Percentiles rank a stretch among this genome's conserved stretches.
Evolutionary conservation across 176 grass and related monocot genomes (phyloP).

Genomic region (barley (Hordeum vulgare)): DNA sequence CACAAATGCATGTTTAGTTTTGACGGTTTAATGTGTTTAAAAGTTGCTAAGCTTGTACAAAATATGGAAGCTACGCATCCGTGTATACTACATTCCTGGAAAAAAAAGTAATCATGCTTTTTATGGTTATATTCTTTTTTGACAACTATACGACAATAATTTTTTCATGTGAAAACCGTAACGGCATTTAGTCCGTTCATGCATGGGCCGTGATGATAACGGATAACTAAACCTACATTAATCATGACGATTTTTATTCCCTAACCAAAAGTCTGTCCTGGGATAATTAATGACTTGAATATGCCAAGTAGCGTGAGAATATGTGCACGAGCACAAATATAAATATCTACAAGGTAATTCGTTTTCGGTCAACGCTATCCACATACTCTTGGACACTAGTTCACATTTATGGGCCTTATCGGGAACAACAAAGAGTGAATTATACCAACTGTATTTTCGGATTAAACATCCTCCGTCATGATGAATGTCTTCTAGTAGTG

Average conservation of each 20-base stretch:
- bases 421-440: no score
- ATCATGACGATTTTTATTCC: background rate
- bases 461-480: no score
- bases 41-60: background rate
- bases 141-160: background rate
- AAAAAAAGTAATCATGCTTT: background rate
- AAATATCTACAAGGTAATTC: background rate
- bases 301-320: background rate
- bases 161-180: background rate
- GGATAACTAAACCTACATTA: background rate
- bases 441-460: no score
- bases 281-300: background rate
- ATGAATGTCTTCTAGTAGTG: no score
- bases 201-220: background rate
- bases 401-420: no score
- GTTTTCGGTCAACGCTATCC: no score
- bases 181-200: background rate
- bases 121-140: background rate
- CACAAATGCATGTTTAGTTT: background rate
- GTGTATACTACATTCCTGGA: background rate
- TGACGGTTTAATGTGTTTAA: background rate
- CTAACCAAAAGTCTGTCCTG: background rate
- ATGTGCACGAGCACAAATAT: background rate
- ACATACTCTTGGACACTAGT: no score
- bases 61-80: background rate